Conservation (phyloP, 805 yeast genomes). For the Myxozyma nipponensis region DNA sequence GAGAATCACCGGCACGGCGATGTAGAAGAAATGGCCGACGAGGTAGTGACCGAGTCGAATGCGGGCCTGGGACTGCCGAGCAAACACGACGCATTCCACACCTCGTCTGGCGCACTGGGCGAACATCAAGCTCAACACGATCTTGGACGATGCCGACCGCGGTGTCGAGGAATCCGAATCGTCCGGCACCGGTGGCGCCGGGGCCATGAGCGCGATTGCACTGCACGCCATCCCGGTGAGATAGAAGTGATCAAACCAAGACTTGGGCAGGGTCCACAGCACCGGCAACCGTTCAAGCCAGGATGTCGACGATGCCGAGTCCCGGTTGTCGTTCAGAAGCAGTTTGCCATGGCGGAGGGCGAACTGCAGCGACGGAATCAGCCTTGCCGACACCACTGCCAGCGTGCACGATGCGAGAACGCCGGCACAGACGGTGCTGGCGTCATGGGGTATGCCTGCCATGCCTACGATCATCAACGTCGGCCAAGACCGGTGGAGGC, state of each 20-base stretch:
- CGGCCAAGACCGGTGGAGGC: no score
- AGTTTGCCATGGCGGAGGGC: neutral
- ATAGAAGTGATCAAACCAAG: slow-evolving; percentile 38
- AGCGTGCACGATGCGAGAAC: neutral
- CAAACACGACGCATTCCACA: slow-evolving; percentile 47
- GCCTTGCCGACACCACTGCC: neutral
- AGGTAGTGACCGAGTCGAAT: slow-evolving; percentile 59
- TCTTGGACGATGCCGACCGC: no score
- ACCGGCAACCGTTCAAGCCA: no score
- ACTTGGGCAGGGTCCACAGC: slow-evolving; percentile 33
- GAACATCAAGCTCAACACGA: slow-evolving; percentile 5
- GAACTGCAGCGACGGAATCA: neutral
- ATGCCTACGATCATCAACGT: no score
- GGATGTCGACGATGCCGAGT: no score
- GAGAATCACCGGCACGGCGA: slow-evolving; percentile 2
- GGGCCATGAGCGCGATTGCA: neutral
- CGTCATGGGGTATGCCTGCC: no score
- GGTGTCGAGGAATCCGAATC: no score
- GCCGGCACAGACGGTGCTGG: no score
- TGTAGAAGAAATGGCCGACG: slow-evolving; percentile 54
- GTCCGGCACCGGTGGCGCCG: no score
- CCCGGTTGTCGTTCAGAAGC: neutral
- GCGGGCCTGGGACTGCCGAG: slow-evolving; percentile 42
- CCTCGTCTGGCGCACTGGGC: slow-evolving; percentile 51
- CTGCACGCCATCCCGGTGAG: slow-evolving; percentile 15